phyloP scores from a whole-genome alignment of 768 basidiomycete species.

The Mrakia frigida region DNA sequence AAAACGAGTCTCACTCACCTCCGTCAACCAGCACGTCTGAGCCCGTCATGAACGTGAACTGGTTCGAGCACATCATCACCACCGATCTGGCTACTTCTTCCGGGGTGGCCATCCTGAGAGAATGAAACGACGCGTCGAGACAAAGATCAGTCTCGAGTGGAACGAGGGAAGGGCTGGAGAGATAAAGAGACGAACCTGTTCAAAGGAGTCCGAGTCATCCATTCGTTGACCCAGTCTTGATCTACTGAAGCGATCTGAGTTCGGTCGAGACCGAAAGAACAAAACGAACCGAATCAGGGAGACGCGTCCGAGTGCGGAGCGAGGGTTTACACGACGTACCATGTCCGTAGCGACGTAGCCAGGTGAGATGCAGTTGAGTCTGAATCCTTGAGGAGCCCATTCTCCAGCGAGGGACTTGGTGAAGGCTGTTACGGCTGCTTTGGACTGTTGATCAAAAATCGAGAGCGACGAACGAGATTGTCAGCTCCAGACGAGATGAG shows the following conservation, averaged over 20 bases:
- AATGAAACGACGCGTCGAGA: neutral
- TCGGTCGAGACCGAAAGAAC: neutral
- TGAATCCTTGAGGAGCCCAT: conserved; percentile 42
- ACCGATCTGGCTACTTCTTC: conserved; percentile 41
- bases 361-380: conserved; percentile 42
- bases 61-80: conserved; percentile 37
- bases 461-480: neutral
- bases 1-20: conserved; percentile 34
- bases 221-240: conserved; percentile 36
- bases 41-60: conserved; percentile 42
- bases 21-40: conserved; percentile 42
- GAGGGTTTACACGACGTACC: conserved; percentile 32
- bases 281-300: neutral
- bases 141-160: neutral
- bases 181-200: conserved; percentile 8
- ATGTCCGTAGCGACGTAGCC: conserved; percentile 44
- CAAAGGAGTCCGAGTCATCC: conserved; percentile 41
- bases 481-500: neutral
- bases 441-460: neutral
- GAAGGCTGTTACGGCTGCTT: conserved; percentile 40
- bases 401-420: conserved; percentile 33
- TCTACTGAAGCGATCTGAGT: conserved; percentile 17
- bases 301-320: no score
- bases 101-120: conserved; percentile 38
- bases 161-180: neutral